A percentile compares a stretch with the other conserved stretches of the same genome.
Conservation (phyloP, 2,329 filamentous ascomycete species). For the Coniochaeta sp. region DNA sequence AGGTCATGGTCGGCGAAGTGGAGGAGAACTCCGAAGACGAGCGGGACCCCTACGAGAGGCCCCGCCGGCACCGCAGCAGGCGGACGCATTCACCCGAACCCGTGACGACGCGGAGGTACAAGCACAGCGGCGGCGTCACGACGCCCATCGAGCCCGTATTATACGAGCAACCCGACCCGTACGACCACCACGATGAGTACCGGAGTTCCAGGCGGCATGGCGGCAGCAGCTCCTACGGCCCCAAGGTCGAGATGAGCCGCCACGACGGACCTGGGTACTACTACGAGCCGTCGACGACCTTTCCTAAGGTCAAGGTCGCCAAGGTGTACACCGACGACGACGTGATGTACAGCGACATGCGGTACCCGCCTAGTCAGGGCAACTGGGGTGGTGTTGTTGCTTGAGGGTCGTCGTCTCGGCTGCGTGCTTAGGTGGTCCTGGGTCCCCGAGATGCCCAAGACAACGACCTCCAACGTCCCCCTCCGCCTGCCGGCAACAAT, state of each 20-base stretch:
- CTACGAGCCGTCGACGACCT: not conserved
- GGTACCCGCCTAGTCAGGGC: not conserved
- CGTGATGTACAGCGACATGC: not conserved
- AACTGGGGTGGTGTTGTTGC: not conserved
- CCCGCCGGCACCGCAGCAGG: not conserved
- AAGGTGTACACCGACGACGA: not conserved
- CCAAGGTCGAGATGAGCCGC: not conserved
- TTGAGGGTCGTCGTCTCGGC: not conserved
- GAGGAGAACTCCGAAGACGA: not conserved
- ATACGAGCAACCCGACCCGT: not conserved
- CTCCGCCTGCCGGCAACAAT: not conserved
- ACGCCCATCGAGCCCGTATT: not conserved
- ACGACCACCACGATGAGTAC: not conserved
- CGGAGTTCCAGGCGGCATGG: not conserved
- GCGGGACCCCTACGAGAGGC: not conserved
- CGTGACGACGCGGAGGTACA: not conserved
- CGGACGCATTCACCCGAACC: not conserved
- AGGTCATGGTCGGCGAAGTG: not conserved
- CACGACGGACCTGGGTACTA: not conserved
- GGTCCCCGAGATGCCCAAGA: too few species aligned
- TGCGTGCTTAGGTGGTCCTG: too few species aligned
- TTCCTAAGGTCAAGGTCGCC: not conserved
- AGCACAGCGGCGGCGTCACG: not conserved
- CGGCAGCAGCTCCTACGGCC: conserved; percentile 1
- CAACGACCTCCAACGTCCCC: too few species aligned